phyloP scores from a whole-genome alignment of 2,329 filamentous ascomycete species.

The Chaetomium sp. region DNA sequence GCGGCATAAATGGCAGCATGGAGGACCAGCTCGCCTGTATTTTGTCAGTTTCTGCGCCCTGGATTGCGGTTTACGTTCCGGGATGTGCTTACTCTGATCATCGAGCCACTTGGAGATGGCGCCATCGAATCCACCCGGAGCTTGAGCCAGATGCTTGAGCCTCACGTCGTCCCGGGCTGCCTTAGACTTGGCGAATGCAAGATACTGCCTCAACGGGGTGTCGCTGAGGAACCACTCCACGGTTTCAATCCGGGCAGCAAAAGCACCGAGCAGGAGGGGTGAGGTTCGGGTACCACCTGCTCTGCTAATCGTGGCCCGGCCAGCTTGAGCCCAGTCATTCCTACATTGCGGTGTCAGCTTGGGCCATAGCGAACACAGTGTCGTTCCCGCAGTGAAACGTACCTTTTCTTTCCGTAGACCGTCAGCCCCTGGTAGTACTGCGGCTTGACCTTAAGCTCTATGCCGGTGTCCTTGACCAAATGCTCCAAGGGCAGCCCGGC shows the following conservation, averaged over 20 bases:
- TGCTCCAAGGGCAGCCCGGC: constrained; percentile 69
- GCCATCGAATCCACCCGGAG: constrained; percentile 64
- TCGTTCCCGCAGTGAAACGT: constrained; percentile 7
- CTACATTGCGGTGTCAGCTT: constrained; percentile 35
- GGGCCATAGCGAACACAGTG: neutral
- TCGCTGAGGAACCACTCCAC: constrained; percentile 80
- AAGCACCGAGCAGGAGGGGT: constrained; percentile 63
- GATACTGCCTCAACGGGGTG: constrained; percentile 66
- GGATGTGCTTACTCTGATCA: constrained; percentile 53
- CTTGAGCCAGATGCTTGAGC: constrained; percentile 62
- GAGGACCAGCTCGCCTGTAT: constrained; percentile 61
- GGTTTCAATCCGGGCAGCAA: constrained; percentile 60
- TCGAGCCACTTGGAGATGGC: constrained; percentile 64
- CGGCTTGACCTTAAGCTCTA: constrained; percentile 65
- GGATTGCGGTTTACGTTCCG: neutral
- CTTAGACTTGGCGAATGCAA: constrained; percentile 65
- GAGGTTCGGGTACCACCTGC: constrained; percentile 50
- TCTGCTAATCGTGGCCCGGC: constrained; percentile 49
- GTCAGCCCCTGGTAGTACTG: constrained; percentile 76
- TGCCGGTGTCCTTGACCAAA: constrained; percentile 65
- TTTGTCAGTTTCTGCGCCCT: constrained; percentile 25
- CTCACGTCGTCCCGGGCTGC: constrained; percentile 61
- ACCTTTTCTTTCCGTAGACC: constrained; percentile 72
- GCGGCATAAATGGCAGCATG: constrained; percentile 63
- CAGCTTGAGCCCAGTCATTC: constrained; percentile 71